Evolutionary conservation across 176 grass and related monocot genomes (phyloP).

Genomic region (Areca catechu): DNA sequence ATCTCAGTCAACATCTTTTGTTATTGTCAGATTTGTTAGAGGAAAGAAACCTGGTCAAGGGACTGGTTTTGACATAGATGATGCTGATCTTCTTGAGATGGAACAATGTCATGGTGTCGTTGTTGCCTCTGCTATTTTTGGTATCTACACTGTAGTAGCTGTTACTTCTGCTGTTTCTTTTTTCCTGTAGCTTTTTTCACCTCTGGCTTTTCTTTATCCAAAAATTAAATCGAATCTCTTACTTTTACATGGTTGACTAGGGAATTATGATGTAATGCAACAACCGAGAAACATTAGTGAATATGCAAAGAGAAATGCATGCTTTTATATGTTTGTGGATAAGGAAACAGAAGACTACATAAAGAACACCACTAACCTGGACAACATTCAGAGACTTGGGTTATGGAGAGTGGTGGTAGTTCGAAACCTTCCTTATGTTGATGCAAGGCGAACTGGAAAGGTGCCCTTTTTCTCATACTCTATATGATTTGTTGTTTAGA

Average conservation of each 20-base stretch:
- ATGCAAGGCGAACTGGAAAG: constrained; percentile 25
- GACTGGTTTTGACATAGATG: constrained; percentile 90
- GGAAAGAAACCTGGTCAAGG: constrained; percentile 72
- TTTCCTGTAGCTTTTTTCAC: too few relatives aligned
- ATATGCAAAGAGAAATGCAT: constrained; percentile 26
- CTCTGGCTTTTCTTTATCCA: too few relatives aligned
- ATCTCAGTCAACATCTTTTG: constrained; percentile 15
- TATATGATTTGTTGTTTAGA: too few relatives aligned
- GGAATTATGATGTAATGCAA: constrained; percentile 32
- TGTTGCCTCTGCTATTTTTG: constrained; percentile 97
- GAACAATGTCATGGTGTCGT: constrained; percentile 54
- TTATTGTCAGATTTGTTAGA: constrained; percentile 70
- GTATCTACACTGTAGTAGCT: constrained; percentile 27
- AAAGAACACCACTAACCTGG: constrained; percentile 15
- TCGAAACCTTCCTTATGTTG: constrained; percentile 18
- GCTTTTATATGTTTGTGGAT: constrained; percentile 29
- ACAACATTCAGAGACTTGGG: constrained; percentile 5
- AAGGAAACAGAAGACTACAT: constrained; percentile 23
- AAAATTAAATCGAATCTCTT: too few relatives aligned
- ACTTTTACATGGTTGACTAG: constrained; percentile 3
- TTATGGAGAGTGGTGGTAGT: constrained; percentile 20
- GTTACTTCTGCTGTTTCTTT: too few relatives aligned
- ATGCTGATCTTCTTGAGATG: constrained; percentile 86
- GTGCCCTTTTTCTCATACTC: not conserved
- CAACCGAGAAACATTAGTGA: constrained; percentile 26